Percentiles rank a stretch among this genome's conserved stretches.
Conservation (phyloP, 1,139 yeast genomes). For the Pichia sp. region DNA sequence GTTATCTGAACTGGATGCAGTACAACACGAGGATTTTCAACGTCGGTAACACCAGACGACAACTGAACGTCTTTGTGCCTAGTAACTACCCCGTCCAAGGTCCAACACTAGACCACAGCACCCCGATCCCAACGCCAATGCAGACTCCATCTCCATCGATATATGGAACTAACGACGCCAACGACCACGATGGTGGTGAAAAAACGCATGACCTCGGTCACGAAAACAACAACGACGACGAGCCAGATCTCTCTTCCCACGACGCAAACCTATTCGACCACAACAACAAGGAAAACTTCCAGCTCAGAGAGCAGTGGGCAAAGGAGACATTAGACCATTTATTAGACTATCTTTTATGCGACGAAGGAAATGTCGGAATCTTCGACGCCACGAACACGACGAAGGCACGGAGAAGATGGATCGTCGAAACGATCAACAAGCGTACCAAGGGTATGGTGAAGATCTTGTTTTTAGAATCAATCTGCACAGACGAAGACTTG, state of each 20-base stretch:
- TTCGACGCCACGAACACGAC: slow-evolving; percentile 97
- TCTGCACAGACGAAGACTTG: slow-evolving; percentile 77
- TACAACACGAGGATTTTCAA: slow-evolving; percentile 86
- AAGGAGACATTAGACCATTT: slow-evolving; percentile 88
- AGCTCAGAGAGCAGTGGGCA: slow-evolving; percentile 91
- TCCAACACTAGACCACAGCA: slow-evolving; percentile 15
- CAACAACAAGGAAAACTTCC: slow-evolving; percentile 60
- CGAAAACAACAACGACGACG: not conserved
- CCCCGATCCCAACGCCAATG: slow-evolving; percentile 12
- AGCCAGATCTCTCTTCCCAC: slow-evolving; percentile 38
- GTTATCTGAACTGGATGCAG: slow-evolving; percentile 90
- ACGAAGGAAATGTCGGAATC: slow-evolving; percentile 90
- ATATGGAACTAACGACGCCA: not conserved
- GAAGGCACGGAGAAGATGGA: slow-evolving; percentile 68
- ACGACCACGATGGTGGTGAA: not conserved
- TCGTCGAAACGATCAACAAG: slow-evolving; percentile 68
- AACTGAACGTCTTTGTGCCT: slow-evolving; percentile 61
- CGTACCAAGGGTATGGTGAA: slow-evolving; percentile 75
- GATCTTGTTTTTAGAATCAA: slow-evolving; percentile 82
- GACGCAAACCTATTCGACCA: slow-evolving; percentile 87
- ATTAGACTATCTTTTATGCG: slow-evolving; percentile 76
- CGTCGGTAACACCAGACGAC: slow-evolving; percentile 91
- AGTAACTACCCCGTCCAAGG: slow-evolving; percentile 74
- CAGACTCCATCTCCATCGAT: slow-evolving; percentile 10
- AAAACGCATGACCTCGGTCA: not conserved